Base-by-base conservation (phyloP, 768 basidiomycete genomes). In the Podaxis sp. region DNA sequence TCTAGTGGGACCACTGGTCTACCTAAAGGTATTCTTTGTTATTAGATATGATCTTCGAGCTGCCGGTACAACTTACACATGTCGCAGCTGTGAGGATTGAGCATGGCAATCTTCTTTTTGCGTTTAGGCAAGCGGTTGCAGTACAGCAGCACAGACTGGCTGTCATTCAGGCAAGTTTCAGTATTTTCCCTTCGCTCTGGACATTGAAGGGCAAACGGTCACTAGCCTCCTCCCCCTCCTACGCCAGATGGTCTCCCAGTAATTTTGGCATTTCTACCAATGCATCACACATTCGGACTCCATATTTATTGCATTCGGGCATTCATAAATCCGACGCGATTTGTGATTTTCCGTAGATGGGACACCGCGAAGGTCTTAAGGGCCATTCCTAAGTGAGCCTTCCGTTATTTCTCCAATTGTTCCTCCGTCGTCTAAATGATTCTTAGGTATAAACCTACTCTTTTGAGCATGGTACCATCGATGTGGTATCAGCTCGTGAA, bases 1-100 rank as follows among this genome's bases (percentile, higher is more conserved):
- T 91, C 90, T 0, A 91, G 90, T 67, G 90, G 90, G 24, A 91
- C 90, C 0, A 90, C 82, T 64, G 90, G 90, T 1, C 74, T 87
- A 3, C 88, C 90, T 0, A 91, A 91, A 82, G 88, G 89, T 85
- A 26, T 28, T 28, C 10, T 24, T 2, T 4, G 13, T 6, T 13
- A n/a, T 24, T 26, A 6, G 11, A 13, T 6, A 24, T 5, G 12
- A 20, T 28, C 11, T 50, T 12, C 20, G 49, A 4, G 20, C 4
- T 20, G 4, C 12, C 20, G 13, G 7, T 50, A 28, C 49, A 15
- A 4, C 17, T 15, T 17, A 12, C 36, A 33, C 12, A 30, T 33
- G 36, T 22, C 41, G 41, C 60, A 90, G 89, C 82, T 3, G 85
- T 90, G 20, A 87, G 85, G 87, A 82, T 88, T 22, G 83, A 87